Base-by-base conservation (phyloP, 371 early-diverging fungal genomes). In the Capniomyces stellatus region DNA sequence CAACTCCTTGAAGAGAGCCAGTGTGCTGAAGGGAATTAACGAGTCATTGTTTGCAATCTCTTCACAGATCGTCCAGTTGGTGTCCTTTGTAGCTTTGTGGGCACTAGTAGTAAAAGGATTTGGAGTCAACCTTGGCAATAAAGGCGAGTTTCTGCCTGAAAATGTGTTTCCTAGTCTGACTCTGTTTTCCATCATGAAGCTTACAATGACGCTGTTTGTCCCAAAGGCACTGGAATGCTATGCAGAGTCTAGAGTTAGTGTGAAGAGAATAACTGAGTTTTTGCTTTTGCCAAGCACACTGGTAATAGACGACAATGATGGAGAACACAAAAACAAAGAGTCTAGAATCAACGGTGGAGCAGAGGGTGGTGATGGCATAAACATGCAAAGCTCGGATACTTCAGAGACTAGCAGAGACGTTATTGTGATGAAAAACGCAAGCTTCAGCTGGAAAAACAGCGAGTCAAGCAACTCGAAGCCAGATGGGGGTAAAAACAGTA, bases 311-410 rank as follows among this genome's bases (percentile, higher is more conserved):
- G 21, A 44, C 27, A 10, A 4, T 12, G n/a, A 44, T 8, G 4
- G 27, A 10, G 46, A 4, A 22, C 24, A 44, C 4, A 10, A 12
- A 44, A 23, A 22, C 24, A 44, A 10, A 22, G 10, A 8, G 4
- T 12, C 21, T 44, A 19, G 27, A 44, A 90, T 66, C 90, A 90
- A 24, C 91, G 89, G 64, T 73, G 81, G 30, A 89, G 88, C 41
- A 83, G n/a, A n/a, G n/a, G n/a, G n/a, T n/a, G n/a, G n/a, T n/a
- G n/a, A n/a, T n/a, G n/a, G n/a, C n/a, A n/a, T n/a, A n/a, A n/a
- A n/a, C n/a, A n/a, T n/a, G n/a, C n/a, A n/a, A n/a, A n/a, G n/a
- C n/a, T n/a, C n/a, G n/a, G n/a, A n/a, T n/a, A n/a, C n/a, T n/a
- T n/a, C n/a, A n/a, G n/a, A n/a, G n/a, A n/a, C n/a, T n/a, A n/a